A percentile compares a stretch with the other conserved stretches of the same genome.
Evolutionary conservation across 768 basidiomycete species (phyloP).

Genomic region (Pleurotus giganteus): DNA sequence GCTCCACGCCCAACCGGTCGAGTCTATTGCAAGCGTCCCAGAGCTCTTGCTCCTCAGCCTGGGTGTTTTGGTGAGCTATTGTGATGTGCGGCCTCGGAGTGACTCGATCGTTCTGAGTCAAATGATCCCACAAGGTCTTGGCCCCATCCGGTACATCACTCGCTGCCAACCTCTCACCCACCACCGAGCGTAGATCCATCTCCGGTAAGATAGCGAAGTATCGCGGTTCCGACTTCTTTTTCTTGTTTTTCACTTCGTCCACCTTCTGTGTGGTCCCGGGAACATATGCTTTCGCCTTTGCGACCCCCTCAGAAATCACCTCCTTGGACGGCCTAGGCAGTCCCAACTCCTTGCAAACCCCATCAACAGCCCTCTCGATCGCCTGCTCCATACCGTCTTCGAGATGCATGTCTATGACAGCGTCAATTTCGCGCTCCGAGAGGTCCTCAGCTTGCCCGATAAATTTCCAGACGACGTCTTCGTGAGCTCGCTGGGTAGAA

Average conservation of each 20-base stretch:
- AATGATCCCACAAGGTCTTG: conserved; percentile 43
- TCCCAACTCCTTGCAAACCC: conserved; percentile 52
- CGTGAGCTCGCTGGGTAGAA: conserved; percentile 52
- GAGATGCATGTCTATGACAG: conserved; percentile 63
- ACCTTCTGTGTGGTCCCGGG: conserved; percentile 31
- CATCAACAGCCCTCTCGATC: conserved; percentile 58
- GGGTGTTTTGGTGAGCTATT: conserved; percentile 67
- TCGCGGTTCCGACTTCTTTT: conserved; percentile 44
- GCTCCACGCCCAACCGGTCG: conserved; percentile 21
- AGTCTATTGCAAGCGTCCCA: conserved; percentile 54
- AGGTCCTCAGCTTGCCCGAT: conserved; percentile 64
- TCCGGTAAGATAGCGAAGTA: conserved; percentile 85
- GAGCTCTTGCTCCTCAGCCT: conserved; percentile 26
- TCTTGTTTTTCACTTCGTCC: conserved; percentile 31
- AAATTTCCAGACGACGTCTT: conserved; percentile 83
- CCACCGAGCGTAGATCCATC: conserved; percentile 51
- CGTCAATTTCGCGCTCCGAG: conserved; percentile 60
- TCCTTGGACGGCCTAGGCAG: conserved; percentile 52
- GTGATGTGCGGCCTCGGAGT: conserved; percentile 78
- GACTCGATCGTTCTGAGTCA: conserved; percentile 49
- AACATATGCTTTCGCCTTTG: conserved; percentile 38
- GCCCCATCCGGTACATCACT: conserved; percentile 28
- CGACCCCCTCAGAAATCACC: conserved; percentile 56
- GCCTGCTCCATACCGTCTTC: conserved; percentile 52
- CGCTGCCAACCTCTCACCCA: conserved; percentile 40